Evolutionary conservation across 2,329 filamentous ascomycete genomes (phyloP).

Genomic region (Orbilia ellipsospora): DNA sequence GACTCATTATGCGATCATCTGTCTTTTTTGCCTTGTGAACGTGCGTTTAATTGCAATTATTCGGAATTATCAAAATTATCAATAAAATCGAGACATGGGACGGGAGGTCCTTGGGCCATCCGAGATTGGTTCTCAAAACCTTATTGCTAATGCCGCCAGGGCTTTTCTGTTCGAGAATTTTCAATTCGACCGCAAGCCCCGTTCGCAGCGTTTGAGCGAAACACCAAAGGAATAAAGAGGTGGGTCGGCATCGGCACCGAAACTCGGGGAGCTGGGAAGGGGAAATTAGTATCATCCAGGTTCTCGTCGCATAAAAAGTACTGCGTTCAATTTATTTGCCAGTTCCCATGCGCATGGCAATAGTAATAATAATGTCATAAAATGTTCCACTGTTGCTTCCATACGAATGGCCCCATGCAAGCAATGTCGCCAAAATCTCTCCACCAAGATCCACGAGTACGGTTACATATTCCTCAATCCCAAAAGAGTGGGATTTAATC

Average conservation of each 20-base stretch:
- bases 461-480: constrained; percentile 2
- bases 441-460: constrained; percentile 4
- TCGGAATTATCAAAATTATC: constrained; percentile 9
- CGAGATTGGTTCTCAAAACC: constrained; percentile 39
- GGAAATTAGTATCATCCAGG: constrained; percentile 43
- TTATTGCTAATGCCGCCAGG: constrained; percentile 11
- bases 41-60: constrained; percentile 7
- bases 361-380: not conserved
- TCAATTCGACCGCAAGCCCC: constrained; percentile 13
- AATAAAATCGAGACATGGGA: constrained; percentile 53
- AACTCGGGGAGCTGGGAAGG: constrained; percentile 50
- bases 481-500: constrained; percentile 24
- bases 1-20: not conserved
- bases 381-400: constrained; percentile 2
- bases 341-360: not conserved
- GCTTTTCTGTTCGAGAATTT: constrained; percentile 39
- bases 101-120: constrained; percentile 29
- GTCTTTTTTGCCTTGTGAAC: constrained; percentile 6
- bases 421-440: constrained; percentile 2
- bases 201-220: constrained; percentile 12
- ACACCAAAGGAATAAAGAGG: constrained; percentile 26
- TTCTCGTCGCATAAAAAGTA: constrained; percentile 30
- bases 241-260: constrained; percentile 47
- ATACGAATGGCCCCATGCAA: not conserved
- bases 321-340: constrained; percentile 19